A percentile compares a stretch with the other conserved stretches of the same genome.
Evolutionary conservation across 495 filamentous ascomycete species (phyloP).

Genomic region (Neurospora sp.): DNA sequence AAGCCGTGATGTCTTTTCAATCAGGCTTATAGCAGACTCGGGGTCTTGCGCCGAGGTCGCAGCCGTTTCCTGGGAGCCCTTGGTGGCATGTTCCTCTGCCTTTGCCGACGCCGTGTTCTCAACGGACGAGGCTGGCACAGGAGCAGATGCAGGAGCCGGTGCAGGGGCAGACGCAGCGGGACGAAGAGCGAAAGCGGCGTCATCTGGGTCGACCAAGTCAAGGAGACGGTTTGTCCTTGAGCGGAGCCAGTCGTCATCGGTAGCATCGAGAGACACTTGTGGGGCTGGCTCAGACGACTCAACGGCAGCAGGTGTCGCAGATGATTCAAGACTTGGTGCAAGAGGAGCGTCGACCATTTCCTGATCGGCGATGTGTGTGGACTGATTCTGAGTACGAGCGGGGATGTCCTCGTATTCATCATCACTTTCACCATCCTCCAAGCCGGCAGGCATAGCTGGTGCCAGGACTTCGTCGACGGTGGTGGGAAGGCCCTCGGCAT

Average conservation of each 20-base stretch:
- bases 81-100: conserved; percentile 13
- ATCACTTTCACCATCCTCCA: conserved; percentile 46
- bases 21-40: conserved; percentile 33
- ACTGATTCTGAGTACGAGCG: conserved; percentile 25
- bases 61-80: conserved; percentile 13
- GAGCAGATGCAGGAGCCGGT: conserved; percentile 6
- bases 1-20: conserved; percentile 54
- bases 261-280: conserved; percentile 28
- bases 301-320: conserved; percentile 6
- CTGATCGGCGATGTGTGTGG: conserved; percentile 16
- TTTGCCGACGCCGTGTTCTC: conserved; percentile 19
- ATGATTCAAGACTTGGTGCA: not conserved
- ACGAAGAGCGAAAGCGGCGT: conserved; percentile 20
- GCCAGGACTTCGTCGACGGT: conserved; percentile 2
- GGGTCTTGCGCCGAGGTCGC: conserved; percentile 16
- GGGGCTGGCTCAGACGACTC: conserved; percentile 5
- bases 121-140: conserved; percentile 13
- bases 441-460: conserved; percentile 35
- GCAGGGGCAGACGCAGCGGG: conserved; percentile 7
- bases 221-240: conserved; percentile 85
- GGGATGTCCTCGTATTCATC: conserved; percentile 56
- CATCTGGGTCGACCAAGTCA: conserved; percentile 61
- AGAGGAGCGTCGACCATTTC: conserved; percentile 5
- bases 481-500: conserved; percentile 12
- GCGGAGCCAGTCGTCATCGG: conserved; percentile 87